Percentiles rank a stretch among this genome's conserved stretches.
These are phyloP conservation scores for Saccharomycopsis selenospora DNA, from an alignment of 805 yeast genomes.

Conservation along the genomic window DNA sequence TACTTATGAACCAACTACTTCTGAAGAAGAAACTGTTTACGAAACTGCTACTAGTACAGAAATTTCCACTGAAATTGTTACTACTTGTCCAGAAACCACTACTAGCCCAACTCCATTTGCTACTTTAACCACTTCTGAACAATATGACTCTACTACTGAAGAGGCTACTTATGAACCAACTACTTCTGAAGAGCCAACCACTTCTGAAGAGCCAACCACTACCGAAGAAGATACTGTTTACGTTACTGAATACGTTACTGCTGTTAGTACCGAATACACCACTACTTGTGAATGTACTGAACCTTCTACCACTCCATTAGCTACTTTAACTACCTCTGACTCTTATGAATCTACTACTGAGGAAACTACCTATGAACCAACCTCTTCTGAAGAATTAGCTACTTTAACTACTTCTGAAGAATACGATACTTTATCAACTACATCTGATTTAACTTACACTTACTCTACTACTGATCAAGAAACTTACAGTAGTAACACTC, in stretches of 20 bases:
- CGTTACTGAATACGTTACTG: conserved; percentile 20
- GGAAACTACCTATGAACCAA: neutral
- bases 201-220: conserved; percentile 1
- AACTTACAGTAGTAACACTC: conserved; percentile 7
- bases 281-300: conserved; percentile 12
- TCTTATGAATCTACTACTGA: neutral
- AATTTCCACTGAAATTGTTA: conserved; percentile 1
- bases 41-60: conserved; percentile 7
- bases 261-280: conserved; percentile 15
- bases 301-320: conserved; percentile 1
- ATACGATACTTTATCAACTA: conserved; percentile 7
- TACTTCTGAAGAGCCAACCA: neutral
- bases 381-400: neutral
- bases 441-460: neutral
- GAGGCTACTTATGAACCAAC: neutral
- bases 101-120: neutral
- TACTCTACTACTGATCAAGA: conserved; percentile 3
- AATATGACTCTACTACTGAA: conserved; percentile 7
- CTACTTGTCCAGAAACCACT: conserved; percentile 4
- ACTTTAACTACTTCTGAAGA: conserved; percentile 11
- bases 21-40: conserved; percentile 8
- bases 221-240: conserved; percentile 18
- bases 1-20: neutral
- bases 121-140: conserved; percentile 8
- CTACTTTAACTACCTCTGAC: neutral